Evolutionary conservation across 2,329 filamentous ascomycete genomes (phyloP), one percentile per base, ranked within the genome.

Genomic region (Phialophora tarda): DNA sequence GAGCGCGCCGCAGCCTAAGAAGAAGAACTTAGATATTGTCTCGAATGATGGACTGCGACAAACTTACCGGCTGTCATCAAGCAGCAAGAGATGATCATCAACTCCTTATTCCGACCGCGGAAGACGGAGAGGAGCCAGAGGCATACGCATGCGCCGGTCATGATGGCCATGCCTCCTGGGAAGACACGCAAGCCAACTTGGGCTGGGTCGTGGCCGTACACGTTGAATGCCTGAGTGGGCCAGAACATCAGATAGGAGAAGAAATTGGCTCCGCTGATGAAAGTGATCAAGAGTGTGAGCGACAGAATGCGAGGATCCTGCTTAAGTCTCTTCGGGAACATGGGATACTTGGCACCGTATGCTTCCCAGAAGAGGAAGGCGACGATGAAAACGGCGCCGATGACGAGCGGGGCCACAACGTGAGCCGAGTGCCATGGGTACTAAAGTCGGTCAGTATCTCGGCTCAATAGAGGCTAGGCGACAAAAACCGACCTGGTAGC

Each of bases 201-300:
- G 21, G 88, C 76, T 0, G 88, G 87, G 68, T 89, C 85, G 69
- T 89, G 85, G 10, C 86, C 86, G 73, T 89, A 89, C 7, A 89
- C 83, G 70, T 89, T 89, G 77, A 85, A 88, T 0, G 85, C 83
- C 74, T 89, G 84, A 0, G 85, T 87, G 4, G 85, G 86, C 86
- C 87, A 89, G 74, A 89, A 87, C 75, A 81, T 80, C 34, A 82
- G 74, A 2, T 83, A 78, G 0, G 82, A 82, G 73, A 86, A 84
- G 76, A 86, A 86, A 72, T 87, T 87, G 63, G 84, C 83, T 2
- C 85, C 85, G 0, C 83, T 85, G 59, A 87, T 84, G 71, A 85
- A 85, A 12, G 85, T 86, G 71, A 87, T 86, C 59, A 87, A 72
- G n/a, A 87, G 77, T 0, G 84, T 86, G 24, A 87, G 77, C 8